Percentiles rank a stretch among this genome's conserved stretches.
These are phyloP conservation scores for Pinus tabuliformis DNA, from an alignment of 75 land plant genomes.

Conservation along the genomic window DNA sequence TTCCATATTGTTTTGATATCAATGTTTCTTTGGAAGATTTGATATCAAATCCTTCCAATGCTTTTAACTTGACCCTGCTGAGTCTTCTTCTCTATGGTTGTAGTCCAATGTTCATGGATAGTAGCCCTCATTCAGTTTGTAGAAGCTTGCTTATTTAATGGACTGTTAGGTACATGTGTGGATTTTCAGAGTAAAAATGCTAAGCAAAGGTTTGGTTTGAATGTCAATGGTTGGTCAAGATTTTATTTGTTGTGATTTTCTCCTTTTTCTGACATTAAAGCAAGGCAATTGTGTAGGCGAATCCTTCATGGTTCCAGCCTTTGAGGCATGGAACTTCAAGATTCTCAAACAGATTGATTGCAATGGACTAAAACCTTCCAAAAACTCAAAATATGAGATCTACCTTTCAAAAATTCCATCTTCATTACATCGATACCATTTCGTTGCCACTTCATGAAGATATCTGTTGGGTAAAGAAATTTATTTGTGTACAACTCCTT, in stretches of 20 bases:
- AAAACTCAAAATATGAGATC: not conserved
- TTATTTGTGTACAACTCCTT: not conserved
- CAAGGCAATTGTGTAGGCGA: not conserved
- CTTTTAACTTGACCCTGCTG: too few relatives aligned
- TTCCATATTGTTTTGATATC: too few relatives aligned
- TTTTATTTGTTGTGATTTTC: conserved; percentile 1
- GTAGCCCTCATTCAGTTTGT: not conserved
- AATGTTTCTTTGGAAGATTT: too few relatives aligned
- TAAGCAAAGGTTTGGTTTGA: not conserved
- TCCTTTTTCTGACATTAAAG: not conserved
- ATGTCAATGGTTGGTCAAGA: not conserved
- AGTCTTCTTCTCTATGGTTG: too few relatives aligned
- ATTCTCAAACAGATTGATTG: not conserved
- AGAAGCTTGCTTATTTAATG: not conserved
- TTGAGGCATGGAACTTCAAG: not conserved
- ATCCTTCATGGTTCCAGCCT: not conserved
- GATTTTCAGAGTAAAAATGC: not conserved
- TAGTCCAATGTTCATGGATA: too few relatives aligned
- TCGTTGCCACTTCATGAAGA: not conserved
- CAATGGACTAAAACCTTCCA: not conserved
- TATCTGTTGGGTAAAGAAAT: not conserved
- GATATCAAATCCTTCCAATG: too few relatives aligned
- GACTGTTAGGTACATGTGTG: not conserved
- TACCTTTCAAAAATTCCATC: not conserved
- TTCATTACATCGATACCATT: not conserved